A percentile compares a stretch with the other conserved stretches of the same genome.
These are phyloP conservation scores for Ilyonectria destructans DNA, from an alignment of 2,329 filamentous ascomycete genomes.

Conservation along the genomic window DNA sequence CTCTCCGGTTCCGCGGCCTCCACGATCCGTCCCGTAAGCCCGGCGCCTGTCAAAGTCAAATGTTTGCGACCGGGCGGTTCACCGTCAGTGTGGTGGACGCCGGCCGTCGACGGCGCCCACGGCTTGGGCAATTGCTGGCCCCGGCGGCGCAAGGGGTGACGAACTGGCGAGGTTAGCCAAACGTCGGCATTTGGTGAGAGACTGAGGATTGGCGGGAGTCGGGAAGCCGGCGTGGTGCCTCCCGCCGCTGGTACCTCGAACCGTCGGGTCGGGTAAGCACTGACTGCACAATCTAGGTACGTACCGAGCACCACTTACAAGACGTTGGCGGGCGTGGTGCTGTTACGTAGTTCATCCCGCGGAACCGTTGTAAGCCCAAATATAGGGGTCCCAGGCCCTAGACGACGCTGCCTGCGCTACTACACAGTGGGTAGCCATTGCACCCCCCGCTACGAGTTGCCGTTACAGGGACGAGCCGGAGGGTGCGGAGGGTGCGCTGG, in stretches of 20 bases:
- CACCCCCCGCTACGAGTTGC: constrained; percentile 9
- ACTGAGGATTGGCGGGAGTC: constrained; percentile 11
- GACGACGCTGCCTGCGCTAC: background rate
- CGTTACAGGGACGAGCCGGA: background rate
- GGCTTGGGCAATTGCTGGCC: constrained; percentile 33
- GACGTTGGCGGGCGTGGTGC: background rate
- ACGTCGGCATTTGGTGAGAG: constrained; percentile 16
- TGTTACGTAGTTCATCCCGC: constrained; percentile 2
- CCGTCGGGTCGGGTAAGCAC: constrained; percentile 4
- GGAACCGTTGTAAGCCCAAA: constrained; percentile 2
- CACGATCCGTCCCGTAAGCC: constrained; percentile 33
- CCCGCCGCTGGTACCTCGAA: constrained; percentile 11
- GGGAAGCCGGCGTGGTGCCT: constrained; percentile 15
- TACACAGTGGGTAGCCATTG: background rate
- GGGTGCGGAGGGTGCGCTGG: background rate
- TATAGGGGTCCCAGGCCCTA: background rate
- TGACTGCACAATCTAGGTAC: background rate
- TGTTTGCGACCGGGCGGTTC: constrained; percentile 20
- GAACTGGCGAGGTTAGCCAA: constrained; percentile 2
- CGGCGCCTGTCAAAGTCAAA: constrained; percentile 25
- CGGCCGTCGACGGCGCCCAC: constrained; percentile 11
- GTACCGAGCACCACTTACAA: background rate
- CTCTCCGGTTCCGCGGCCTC: constrained; percentile 19
- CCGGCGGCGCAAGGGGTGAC: constrained; percentile 21
- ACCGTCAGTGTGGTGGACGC: constrained; percentile 22